Conservation (phyloP, 805 yeast genomes). For the Trichomonascus vanleenenianus region DNA sequence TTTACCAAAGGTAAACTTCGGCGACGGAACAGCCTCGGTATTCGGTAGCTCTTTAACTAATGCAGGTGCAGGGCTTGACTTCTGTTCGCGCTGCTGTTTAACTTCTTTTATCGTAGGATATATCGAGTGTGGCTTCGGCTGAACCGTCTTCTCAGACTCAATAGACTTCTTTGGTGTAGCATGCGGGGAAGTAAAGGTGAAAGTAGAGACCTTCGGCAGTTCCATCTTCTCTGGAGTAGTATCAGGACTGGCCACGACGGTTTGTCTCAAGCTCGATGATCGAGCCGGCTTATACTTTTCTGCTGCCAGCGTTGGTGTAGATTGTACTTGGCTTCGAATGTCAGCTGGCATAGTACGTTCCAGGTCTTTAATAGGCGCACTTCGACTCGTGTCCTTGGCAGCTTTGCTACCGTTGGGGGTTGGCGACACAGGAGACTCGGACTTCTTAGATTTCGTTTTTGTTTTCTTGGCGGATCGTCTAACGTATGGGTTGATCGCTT, state of each 20-base stretch:
- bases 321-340: too few species aligned
- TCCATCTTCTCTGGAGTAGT: not conserved
- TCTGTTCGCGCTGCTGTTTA: not conserved
- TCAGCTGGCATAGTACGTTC: conserved; percentile 12
- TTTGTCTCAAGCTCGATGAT: conserved; percentile 14
- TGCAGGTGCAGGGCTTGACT: not conserved
- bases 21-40: not conserved
- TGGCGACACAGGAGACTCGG: not conserved
- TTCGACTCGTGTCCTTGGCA: too few species aligned
- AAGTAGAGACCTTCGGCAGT: too few species aligned
- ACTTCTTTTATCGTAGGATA: not conserved
- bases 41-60: not conserved
- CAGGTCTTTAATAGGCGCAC: conserved; percentile 9
- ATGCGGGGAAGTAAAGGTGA: too few species aligned
- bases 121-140: not conserved
- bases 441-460: not conserved
- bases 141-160: too few species aligned
- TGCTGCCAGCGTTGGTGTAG: not conserved
- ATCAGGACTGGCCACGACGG: conserved; percentile 13
- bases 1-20: not conserved
- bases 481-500: conserved; percentile 39
- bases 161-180: too few species aligned
- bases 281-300: conserved; percentile 12
- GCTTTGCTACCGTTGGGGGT: not conserved
- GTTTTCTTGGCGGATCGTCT: not conserved